Evolutionary conservation across 176 grass and related monocot genomes (phyloP), one percentile per base, ranked within the genome.

Genomic region (Secale cereale): DNA sequence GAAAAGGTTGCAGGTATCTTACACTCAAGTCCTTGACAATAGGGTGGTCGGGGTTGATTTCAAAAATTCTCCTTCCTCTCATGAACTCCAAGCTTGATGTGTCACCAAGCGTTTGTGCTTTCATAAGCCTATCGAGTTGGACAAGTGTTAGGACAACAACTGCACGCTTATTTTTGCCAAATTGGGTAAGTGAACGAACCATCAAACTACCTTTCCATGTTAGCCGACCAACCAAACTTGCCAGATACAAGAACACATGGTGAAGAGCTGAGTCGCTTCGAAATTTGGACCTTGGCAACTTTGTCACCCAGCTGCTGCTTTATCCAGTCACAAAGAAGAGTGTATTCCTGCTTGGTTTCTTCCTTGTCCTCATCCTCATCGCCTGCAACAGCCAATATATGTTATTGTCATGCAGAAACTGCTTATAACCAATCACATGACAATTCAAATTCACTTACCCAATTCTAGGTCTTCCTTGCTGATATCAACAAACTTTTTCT

Each of bases 191-290:
- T 70, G 26, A 45, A 68, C 56, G 23, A 63, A 70, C 20, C 6
- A 69, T 15, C 6, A 79, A 77, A 89, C 61, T 90, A 94, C 81
- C 94, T 98, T 86, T 92, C 95, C 95, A 93, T 98, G 86, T 98
- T 98, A n/a, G 97, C 93, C 0, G 93, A 94, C 96, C 96, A 98
- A 43, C 93, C 96, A 82, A 98, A 98, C 74, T 98, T 98, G 64
- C 91, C 96, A 61, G 96, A 98, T 59, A 98, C 96, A 52, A 98
- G 93, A 75, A 95, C 96, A 94, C 93, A 98, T 7, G 96, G 93
- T 26, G 96, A 98, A 79, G 93, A 94, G 85, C 96, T 95, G 11
- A 95, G 86, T 20, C 96, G 86, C 25, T 98, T 98, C 12, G 96
- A 98, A 65, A 98, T 84, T 85, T 98, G 85, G 28, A 98, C 93